phyloP scores from a whole-genome alignment of 768 basidiomycete species.

The Auricularia sp. region DNA sequence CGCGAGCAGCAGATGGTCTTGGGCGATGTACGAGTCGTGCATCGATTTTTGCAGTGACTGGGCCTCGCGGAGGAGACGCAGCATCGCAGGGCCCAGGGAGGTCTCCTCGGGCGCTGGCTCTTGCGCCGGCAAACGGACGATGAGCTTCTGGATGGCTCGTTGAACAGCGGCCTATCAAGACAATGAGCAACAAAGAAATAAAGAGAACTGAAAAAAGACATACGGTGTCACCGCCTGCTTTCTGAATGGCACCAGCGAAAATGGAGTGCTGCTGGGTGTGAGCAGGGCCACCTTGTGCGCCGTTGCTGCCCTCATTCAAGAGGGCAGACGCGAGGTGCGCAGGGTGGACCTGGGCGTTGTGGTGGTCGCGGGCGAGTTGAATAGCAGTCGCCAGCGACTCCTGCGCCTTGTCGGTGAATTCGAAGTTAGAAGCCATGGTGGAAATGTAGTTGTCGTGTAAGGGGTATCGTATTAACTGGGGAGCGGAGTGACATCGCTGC shows the following conservation, averaged over 20 bases:
- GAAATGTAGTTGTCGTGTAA: conserved; percentile 1
- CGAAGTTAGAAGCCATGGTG: conserved; percentile 47
- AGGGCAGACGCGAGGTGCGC: conserved; percentile 75
- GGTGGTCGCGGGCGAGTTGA: conserved; percentile 75
- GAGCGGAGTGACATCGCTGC: neutral
- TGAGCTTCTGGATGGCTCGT: conserved; percentile 60
- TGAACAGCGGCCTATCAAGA: conserved; percentile 41
- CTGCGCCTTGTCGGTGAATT: conserved; percentile 80
- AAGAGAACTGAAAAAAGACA: conserved; percentile 17
- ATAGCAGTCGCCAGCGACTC: conserved; percentile 59
- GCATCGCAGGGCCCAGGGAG: conserved; percentile 42
- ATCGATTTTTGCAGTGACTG: conserved; percentile 69
- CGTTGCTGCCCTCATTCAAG: conserved; percentile 49
- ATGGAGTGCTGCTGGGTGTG: conserved; percentile 31
- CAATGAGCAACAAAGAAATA: neutral
- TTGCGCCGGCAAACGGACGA: conserved; percentile 77
- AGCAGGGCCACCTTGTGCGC: conserved; percentile 6
- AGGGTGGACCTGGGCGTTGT: conserved; percentile 77
- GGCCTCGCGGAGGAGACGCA: conserved; percentile 65
- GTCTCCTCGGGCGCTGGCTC: conserved; percentile 79
- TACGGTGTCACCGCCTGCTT: conserved; percentile 79
- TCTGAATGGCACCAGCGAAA: conserved; percentile 66
- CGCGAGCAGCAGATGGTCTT: conserved; percentile 84
- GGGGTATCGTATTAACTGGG: neutral
- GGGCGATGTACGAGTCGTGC: conserved; percentile 87